Evolutionary conservation across 352 stramenopile species (phyloP), one percentile per base, ranked within the genome.

Genomic region (Globisporangium spiculum): DNA sequence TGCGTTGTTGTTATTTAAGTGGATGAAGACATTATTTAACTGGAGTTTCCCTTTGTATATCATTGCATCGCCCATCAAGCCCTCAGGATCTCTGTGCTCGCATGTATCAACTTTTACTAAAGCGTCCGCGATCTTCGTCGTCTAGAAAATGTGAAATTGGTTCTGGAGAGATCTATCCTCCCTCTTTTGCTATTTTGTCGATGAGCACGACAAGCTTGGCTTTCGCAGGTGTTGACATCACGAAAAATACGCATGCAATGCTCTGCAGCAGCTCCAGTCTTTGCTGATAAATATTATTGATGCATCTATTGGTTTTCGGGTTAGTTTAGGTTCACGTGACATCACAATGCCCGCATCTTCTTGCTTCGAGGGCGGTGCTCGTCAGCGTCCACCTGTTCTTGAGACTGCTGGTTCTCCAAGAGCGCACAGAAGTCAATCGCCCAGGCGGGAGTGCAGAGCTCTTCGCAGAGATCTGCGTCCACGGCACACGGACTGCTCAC

Each of bases 1-100:
- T 56, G 44, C 9, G 16, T 58, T 10, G 16, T 65, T 65, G 60
- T 57, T 65, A 65, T 65, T 65, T 65, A 65, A 65, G 60, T 44
- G 30, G 48, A 65, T 55, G 60, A 65, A 56, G 22, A 38, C 18
- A 27, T 41, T 65, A 65, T 65, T 65, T 65, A 57, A 58, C 10
- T 20, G 22, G 60, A 27, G 30, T 34, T 18, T 3, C 0, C 22
- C 8, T 65, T 24, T 9, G 5, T 18, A 1, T 36, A 26, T 24
- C 18, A 8, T 24, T 24, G 2, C 32, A 12, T 9, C 32, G 32
- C 32, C 32, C 5, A 38, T 10, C 32, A 10, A 38, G 32, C 32
- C 32, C 32, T 38, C 32, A 38, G 32, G 30, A 34, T 60, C 38
- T 18, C 46, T 36, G 56, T 36, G 27, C 5, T 41, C 36, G 1